Evolutionary conservation across 371 early-diverging fungal species (phyloP).

Genomic region (Thermomucor indicae-seudaticae): DNA sequence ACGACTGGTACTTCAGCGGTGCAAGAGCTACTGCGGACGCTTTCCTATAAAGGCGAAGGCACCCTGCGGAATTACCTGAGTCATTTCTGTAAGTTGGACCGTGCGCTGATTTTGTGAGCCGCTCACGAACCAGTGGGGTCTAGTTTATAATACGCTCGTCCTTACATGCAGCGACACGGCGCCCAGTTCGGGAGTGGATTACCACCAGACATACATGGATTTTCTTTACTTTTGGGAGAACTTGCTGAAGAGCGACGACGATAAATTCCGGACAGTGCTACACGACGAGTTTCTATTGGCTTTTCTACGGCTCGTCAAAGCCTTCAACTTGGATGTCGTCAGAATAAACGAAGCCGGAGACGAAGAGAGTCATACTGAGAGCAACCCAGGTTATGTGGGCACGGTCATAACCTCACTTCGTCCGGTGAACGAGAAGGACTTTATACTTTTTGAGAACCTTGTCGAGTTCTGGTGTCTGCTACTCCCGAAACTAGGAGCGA

Average conservation of each 20-base stretch:
- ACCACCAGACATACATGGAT: constrained; percentile 21
- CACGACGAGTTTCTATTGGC: constrained; percentile 32
- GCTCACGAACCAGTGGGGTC: not conserved
- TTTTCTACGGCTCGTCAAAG: constrained; percentile 17
- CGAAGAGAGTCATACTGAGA: not conserved
- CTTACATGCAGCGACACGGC: constrained; percentile 41
- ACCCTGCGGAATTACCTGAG: constrained; percentile 37
- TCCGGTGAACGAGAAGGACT: constrained; percentile 63
- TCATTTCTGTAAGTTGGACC: constrained; percentile 38
- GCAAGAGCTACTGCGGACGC: constrained; percentile 42
- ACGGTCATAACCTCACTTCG: constrained; percentile 18
- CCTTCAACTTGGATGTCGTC: constrained; percentile 29
- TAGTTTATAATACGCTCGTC: constrained; percentile 59
- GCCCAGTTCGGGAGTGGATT: constrained; percentile 4
- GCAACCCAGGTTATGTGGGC: not conserved
- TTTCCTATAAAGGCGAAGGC: constrained; percentile 50
- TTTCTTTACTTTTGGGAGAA: constrained; percentile 36
- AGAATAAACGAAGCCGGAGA: constrained; percentile 9
- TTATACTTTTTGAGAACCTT: constrained; percentile 63
- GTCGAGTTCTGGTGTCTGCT: constrained; percentile 65
- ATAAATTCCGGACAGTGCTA: constrained; percentile 10
- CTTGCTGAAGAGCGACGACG: constrained; percentile 8
- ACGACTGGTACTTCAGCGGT: constrained; percentile 43
- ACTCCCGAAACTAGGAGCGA: constrained; percentile 38
- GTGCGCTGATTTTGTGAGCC: not conserved